phyloP scores from a whole-genome alignment of 2,329 filamentous ascomycete genomes.

The Hortaea sp. region DNA sequence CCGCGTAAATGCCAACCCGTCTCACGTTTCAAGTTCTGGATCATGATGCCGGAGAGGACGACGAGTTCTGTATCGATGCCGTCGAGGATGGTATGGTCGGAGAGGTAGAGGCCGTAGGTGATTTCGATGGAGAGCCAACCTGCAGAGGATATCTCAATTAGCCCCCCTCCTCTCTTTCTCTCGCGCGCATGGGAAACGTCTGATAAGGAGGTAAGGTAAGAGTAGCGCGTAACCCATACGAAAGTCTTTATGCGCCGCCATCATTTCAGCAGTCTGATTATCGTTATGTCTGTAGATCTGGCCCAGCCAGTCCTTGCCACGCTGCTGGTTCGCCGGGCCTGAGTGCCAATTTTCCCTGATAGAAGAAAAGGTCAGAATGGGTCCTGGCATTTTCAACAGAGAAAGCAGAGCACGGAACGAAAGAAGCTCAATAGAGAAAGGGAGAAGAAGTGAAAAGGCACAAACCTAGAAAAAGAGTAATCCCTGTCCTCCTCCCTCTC shows the following conservation, averaged over 20 bases:
- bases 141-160: too few species aligned
- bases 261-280: slow-evolving; percentile 26
- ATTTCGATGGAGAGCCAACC: slow-evolving; percentile 45
- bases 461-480: slow-evolving; percentile 32
- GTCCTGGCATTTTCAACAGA: too few species aligned
- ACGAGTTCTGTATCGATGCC: slow-evolving; percentile 47
- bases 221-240: slow-evolving; percentile 12
- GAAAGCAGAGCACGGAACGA: too few species aligned
- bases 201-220: neutral
- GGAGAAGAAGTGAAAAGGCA: too few species aligned
- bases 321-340: slow-evolving; percentile 44
- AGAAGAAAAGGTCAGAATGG: too few species aligned
- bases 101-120: slow-evolving; percentile 49
- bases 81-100: slow-evolving; percentile 45
- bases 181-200: too few species aligned
- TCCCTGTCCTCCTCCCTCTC: slow-evolving; percentile 50
- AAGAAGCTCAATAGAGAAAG: too few species aligned
- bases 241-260: slow-evolving; percentile 39
- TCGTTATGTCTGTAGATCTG: slow-evolving; percentile 47
- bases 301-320: slow-evolving; percentile 46
- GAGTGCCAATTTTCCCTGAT: slow-evolving; percentile 46
- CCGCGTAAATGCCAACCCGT: slow-evolving; percentile 48
- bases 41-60: slow-evolving; percentile 47
- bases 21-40: slow-evolving; percentile 44
- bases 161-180: too few species aligned